Base-by-base conservation (phyloP, 2,329 filamentous ascomycete genomes). In the Diaporthe caulivora region DNA sequence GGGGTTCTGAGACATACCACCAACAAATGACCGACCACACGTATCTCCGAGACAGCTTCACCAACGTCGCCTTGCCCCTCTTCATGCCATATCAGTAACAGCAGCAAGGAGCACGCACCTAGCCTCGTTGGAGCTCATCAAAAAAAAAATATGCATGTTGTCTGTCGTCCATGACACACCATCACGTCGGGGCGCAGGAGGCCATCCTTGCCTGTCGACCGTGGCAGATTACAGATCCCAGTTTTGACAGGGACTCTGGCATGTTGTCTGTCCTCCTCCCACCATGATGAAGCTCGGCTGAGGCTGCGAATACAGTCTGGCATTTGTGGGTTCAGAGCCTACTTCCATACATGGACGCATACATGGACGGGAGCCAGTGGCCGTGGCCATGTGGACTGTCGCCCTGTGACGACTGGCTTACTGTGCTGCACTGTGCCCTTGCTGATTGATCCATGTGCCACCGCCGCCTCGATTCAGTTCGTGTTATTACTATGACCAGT, bases 391-490 rank as follows among this genome's bases (percentile, higher is more conserved):
- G 70, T 75, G 73, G 70, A 67, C 65, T 62, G 49, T 40, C 40
- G 51, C 51, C 58, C 47, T n/a, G 37, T 53, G 47, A 54, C 62
- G 34, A 71, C 65, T 73, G 67, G 73, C 71, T 71, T 71, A 73
- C 73, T 75, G 73, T 75, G 73, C 71, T 73, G 73, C 73, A 75
- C 73, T 75, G 73, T 75, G 73, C 70, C 53, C 57, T 40, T 53
- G 67, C 49, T 57, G 44, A 29, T 62, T 44, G 15, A 21, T 64
- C 37, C 70, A 47, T 40, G n/a, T 73, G 55, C 57, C 37, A 47
- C 57, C 29, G 64, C 60, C 42, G 31, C 31, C 53, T 73, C 71
- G 65, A 62, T 44, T 70, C 42, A 54, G 47, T 60, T 53, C 42
- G 37, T 67, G 57, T 40, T 42, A 24, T 54, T 53, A 70, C 31